phyloP scores from a whole-genome alignment of 2,329 filamentous ascomycete species.

The Alternaria longipes region DNA sequence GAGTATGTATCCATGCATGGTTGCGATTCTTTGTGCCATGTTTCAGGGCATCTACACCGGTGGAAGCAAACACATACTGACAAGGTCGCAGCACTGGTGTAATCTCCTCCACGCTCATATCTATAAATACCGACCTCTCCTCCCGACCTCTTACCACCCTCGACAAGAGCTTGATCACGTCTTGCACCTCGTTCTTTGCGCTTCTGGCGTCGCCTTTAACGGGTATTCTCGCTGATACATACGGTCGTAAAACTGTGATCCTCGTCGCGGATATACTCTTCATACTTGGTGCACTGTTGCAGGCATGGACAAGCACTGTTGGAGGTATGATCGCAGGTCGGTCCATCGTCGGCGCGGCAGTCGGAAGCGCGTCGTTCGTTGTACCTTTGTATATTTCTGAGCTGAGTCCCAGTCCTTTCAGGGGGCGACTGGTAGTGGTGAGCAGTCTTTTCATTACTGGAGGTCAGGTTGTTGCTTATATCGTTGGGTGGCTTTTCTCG shows the following conservation, averaged over 20 bases:
- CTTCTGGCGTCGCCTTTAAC: conserved; percentile 65
- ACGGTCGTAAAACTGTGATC: conserved; percentile 85
- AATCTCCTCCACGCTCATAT: conserved; percentile 68
- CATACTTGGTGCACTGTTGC: conserved; percentile 70
- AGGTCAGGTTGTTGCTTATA: conserved; percentile 88
- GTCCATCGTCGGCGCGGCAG: conserved; percentile 74
- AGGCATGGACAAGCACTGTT: conserved; percentile 69
- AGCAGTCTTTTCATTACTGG: conserved; percentile 84
- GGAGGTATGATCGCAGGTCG: conserved; percentile 72
- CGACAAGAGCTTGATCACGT: conserved; percentile 68
- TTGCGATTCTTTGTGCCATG: neutral
- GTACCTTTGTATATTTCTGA: conserved; percentile 84
- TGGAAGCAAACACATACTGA: neutral
- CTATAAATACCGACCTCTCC: conserved; percentile 63
- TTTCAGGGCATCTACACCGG: neutral
- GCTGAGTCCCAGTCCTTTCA: conserved; percentile 76
- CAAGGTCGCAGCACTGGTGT: conserved; percentile 62
- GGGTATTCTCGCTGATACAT: conserved; percentile 70
- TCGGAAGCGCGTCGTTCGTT: conserved; percentile 81
- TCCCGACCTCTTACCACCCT: conserved; percentile 59
- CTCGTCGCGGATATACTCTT: conserved; percentile 72
- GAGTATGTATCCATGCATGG: conserved; percentile 55
- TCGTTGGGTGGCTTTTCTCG: conserved; percentile 80
- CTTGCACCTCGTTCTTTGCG: conserved; percentile 66
- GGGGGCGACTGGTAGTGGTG: conserved; percentile 83